Evolutionary conservation across 345 rosid genomes (phyloP).

Genomic region (Syzygium grande): DNA sequence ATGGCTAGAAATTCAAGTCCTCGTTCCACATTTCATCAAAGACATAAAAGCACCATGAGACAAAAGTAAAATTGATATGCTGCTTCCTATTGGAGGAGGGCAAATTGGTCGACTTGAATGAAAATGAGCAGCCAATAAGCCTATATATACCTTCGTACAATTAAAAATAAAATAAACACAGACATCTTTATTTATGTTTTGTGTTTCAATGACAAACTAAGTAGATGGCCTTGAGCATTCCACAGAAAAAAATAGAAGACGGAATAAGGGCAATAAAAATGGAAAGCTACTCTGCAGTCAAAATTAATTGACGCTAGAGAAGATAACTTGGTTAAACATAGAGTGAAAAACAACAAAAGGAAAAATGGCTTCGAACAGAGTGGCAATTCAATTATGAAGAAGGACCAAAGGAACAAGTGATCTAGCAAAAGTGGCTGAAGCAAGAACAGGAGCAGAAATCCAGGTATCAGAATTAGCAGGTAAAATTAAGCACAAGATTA

Average conservation of each 20-base stretch:
- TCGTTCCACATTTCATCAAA: neutral
- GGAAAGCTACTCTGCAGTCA: neutral
- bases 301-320: neutral
- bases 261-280: neutral
- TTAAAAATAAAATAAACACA: neutral
- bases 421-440: neutral
- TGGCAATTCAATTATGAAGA: neutral
- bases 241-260: neutral
- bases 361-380: neutral
- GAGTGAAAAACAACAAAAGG: neutral
- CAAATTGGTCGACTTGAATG: neutral
- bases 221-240: neutral
- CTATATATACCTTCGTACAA: neutral
- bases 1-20: neutral
- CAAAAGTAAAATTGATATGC: neutral
- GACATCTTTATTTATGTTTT: neutral
- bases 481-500: neutral
- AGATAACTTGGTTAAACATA: neutral
- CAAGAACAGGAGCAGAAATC: neutral
- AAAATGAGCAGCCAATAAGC: neutral
- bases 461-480: neutral
- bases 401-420: neutral
- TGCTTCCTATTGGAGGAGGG: neutral
- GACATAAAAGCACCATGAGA: neutral
- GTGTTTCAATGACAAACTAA: neutral